Conservation (phyloP, 345 rosid species). For the Arabidopsis arenosa region DNA sequence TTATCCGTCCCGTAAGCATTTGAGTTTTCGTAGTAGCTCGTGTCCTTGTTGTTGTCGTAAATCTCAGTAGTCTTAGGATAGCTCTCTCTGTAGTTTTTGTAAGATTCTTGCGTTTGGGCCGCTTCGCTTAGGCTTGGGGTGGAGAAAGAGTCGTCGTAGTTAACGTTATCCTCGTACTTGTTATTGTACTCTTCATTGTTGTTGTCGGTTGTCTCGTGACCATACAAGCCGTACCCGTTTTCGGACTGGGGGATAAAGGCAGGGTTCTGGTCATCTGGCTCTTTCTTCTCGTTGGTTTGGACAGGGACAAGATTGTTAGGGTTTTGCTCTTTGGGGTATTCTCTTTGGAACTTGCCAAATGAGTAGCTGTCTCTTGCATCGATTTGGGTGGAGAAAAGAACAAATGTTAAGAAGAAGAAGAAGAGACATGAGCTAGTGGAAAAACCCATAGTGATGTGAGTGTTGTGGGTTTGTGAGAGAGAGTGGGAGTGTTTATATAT, state of each 20-base stretch:
- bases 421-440: conserved; percentile 32
- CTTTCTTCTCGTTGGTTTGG: conserved; percentile 33
- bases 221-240: conserved; percentile 45
- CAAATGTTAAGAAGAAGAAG: conserved; percentile 32
- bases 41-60: conserved; percentile 28
- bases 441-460: conserved; percentile 40
- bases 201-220: conserved; percentile 43
- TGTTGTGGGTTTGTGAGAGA: conserved; percentile 24
- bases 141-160: conserved; percentile 39
- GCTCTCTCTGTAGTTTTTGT: conserved; percentile 11
- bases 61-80: conserved; percentile 38
- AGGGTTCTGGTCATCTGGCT: conserved; percentile 41
- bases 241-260: conserved; percentile 34
- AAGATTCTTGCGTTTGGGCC: conserved; percentile 36
- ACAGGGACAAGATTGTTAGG: conserved; percentile 18
- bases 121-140: conserved; percentile 30
- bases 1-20: conserved; percentile 24
- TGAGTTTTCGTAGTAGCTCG: conserved; percentile 20
- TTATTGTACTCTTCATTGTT: conserved; percentile 30
- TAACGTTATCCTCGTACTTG: conserved; percentile 31
- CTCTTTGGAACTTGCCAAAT: conserved; percentile 44
- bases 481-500: conserved; percentile 25
- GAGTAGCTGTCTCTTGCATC: conserved; percentile 44
- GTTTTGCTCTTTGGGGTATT: conserved; percentile 13
- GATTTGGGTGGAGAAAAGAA: conserved; percentile 35